Percentiles rank a stretch among this genome's conserved stretches.
phyloP scores from a whole-genome alignment of 176 grass and related monocot species.

The Bothriochloa decipiens region DNA sequence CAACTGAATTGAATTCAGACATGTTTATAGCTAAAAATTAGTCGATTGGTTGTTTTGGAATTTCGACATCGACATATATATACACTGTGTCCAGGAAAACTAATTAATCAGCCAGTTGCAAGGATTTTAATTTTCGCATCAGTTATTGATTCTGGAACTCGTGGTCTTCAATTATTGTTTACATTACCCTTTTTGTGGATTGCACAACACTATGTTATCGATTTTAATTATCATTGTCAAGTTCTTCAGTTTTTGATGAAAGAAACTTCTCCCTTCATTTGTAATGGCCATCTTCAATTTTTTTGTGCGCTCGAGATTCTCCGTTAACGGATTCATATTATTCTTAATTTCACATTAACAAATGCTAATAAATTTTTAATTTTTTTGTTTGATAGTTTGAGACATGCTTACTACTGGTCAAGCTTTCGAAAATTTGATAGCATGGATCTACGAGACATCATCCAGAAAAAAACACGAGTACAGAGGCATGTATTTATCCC shows the following conservation, averaged over 20 bases:
- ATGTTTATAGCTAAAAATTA: background rate
- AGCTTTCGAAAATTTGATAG: background rate
- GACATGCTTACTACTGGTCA: background rate
- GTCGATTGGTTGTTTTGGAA: background rate
- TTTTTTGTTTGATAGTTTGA: background rate
- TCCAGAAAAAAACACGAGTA: background rate
- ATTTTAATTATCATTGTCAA: background rate
- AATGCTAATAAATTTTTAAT: background rate
- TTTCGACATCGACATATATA: too few species aligned
- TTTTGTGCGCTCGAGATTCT: background rate
- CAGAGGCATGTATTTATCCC: background rate
- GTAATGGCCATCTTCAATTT: too few species aligned
- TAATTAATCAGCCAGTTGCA: background rate
- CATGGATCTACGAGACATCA: background rate
- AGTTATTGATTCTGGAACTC: background rate
- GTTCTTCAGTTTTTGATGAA: background rate
- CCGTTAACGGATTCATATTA: background rate
- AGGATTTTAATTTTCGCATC: background rate
- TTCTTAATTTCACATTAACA: background rate
- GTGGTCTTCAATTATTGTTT: background rate
- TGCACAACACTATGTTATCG: background rate
- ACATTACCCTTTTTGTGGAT: background rate
- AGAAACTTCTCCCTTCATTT: background rate
- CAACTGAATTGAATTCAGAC: background rate
- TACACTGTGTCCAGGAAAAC: too few species aligned